Conservation (phyloP, 2,329 filamentous ascomycete species). For the Botrytis elliptica region DNA sequence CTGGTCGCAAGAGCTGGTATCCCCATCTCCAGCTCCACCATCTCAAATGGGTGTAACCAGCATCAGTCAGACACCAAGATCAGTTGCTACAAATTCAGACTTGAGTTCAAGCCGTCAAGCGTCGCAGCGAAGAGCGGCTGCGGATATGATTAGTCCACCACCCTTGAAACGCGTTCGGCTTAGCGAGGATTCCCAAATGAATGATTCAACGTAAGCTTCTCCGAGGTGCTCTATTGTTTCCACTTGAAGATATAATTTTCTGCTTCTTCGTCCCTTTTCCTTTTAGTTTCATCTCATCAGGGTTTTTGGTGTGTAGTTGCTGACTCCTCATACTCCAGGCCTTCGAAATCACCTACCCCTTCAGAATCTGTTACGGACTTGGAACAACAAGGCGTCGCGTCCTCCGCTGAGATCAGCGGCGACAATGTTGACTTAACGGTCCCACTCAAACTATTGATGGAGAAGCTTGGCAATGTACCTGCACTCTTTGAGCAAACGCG, state of each 20-base stretch:
- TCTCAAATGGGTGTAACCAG: neutral
- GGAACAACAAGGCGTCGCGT: neutral
- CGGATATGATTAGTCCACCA: constrained; percentile 22
- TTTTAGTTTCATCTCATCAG: neutral
- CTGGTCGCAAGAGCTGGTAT: neutral
- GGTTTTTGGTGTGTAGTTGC: neutral
- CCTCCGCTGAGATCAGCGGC: neutral
- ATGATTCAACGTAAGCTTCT: neutral
- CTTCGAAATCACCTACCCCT: neutral
- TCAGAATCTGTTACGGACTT: neutral
- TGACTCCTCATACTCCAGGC: neutral
- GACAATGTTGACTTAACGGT: neutral
- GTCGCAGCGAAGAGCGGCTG: constrained; percentile 28
- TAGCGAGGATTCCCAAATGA: constrained; percentile 5
- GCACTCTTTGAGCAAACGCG: neutral
- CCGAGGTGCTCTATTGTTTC: neutral
- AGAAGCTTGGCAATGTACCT: neutral
- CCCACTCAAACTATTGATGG: neutral
- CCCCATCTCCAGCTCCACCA: neutral
- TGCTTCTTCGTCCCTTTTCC: neutral
- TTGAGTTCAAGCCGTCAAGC: constrained; percentile 25
- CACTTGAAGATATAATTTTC: no score
- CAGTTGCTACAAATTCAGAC: neutral
- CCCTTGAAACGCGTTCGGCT: constrained; percentile 28
- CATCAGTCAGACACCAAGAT: neutral